Percentiles rank a stretch among this genome's conserved stretches.
Conservation (phyloP, 2,329 filamentous ascomycete genomes). For the Colletotrichum simmondsii region DNA sequence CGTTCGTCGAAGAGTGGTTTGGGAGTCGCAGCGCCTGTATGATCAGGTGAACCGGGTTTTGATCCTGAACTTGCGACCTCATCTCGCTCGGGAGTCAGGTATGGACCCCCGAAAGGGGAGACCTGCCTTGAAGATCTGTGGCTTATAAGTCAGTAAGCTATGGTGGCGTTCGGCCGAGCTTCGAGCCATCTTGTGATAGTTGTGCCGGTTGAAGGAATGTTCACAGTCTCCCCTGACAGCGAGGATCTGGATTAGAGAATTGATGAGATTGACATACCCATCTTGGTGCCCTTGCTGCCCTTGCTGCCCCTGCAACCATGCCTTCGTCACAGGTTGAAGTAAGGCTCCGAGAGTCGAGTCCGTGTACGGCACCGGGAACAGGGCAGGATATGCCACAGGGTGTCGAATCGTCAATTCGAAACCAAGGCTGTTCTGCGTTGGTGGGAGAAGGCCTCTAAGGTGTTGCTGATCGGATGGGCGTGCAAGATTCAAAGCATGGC, state of each 20-base stretch:
- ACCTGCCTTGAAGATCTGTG: not conserved
- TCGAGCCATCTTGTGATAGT: not conserved
- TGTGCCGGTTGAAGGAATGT: not conserved
- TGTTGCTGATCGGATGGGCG: not conserved
- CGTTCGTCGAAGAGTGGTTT: conserved; percentile 11
- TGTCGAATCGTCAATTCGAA: conserved; percentile 12
- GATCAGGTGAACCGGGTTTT: not conserved
- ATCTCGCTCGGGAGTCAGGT: not conserved
- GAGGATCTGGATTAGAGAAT: not conserved
- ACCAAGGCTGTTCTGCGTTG: conserved; percentile 6
- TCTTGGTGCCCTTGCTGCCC: not conserved
- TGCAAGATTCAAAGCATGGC: not conserved
- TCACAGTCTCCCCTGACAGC: not conserved
- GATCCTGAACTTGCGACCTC: not conserved
- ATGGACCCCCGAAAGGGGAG: not conserved
- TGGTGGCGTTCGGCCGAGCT: not conserved
- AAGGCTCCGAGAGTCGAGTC: not conserved
- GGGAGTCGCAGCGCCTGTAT: not conserved
- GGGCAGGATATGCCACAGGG: not conserved
- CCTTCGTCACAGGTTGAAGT: not conserved
- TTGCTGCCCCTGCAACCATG: not conserved
- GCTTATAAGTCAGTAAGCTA: not conserved
- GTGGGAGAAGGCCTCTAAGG: not conserved
- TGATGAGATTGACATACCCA: not conserved
- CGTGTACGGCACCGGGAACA: not conserved